Percentiles rank a stretch among this genome's conserved stretches.
Evolutionary conservation across 768 basidiomycete species (phyloP).

Genomic region (Amanita thiersii): DNA sequence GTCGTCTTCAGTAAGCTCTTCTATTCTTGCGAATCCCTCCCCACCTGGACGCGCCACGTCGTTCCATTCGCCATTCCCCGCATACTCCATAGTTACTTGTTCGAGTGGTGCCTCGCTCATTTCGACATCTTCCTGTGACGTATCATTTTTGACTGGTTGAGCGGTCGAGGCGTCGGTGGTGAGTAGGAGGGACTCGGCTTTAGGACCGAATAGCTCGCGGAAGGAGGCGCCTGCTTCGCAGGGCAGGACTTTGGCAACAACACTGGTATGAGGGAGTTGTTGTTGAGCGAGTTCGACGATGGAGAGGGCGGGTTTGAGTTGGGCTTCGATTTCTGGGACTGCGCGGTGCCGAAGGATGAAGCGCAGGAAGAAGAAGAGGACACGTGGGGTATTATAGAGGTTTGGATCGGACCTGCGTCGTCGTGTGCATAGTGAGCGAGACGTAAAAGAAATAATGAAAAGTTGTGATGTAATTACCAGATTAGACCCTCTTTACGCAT

Average conservation of each 20-base stretch:
- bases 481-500: conserved; percentile 61
- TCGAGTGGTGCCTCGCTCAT: background rate
- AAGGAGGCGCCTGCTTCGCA: conserved; percentile 8
- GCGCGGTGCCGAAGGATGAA: conserved; percentile 36
- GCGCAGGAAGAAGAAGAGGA: conserved; percentile 36
- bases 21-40: conserved; percentile 27
- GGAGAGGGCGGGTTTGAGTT: conserved; percentile 6
- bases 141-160: conserved; percentile 36
- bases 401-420: conserved; percentile 38
- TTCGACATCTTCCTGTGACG: background rate
- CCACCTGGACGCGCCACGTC: conserved; percentile 22
- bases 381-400: conserved; percentile 30
- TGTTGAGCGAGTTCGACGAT: conserved; percentile 8
- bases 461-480: conserved; percentile 33
- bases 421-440: too few relatives aligned
- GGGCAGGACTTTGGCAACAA: conserved; percentile 10
- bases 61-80: conserved; percentile 1
- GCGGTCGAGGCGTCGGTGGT: conserved; percentile 1
- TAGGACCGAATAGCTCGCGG: conserved; percentile 9
- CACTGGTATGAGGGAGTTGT: conserved; percentile 9
- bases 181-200: conserved; percentile 7
- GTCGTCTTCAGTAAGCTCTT: conserved; percentile 20
- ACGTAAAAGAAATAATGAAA: too few relatives aligned
- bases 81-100: conserved; percentile 5
- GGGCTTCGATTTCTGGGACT: conserved; percentile 20